Evolutionary conservation across 768 basidiomycete species (phyloP), one percentile per base, ranked within the genome.

Genomic region (Phylloporus sp.): DNA sequence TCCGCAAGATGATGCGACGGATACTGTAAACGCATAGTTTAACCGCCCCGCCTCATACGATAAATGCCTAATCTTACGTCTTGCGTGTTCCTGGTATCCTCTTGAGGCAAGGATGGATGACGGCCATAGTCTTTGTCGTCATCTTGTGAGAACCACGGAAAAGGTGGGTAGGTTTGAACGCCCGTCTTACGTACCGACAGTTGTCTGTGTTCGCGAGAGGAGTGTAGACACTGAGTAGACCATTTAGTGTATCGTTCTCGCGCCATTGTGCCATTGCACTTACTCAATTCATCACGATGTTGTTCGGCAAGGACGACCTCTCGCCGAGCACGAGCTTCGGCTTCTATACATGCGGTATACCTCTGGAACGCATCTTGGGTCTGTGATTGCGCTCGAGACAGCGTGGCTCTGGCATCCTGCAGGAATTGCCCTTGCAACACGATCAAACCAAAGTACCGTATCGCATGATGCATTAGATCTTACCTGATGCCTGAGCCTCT

Each of bases 281-380:
- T 60, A 73, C 73, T 69, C 48, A 74, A 60, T 48, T 83, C 81
- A 56, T 86, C 85, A 53, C 83, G 76, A 38, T 82, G 79, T 62
- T 81, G 82, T 57, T 86, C 85, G 43, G 81, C 81, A 45, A 78
- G 69, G 6, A 63, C 63, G 10, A 86, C 80, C 49, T 81, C 79
- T 54, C 79, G 77, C 55, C 80, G 73, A 38, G 84, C 84, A 61
- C 81, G 80, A 34, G 72, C 70, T 59, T 88, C 85, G 10, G 77
- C 68, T 56, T 87, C 84, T 15, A 86, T 69, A 64, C 80, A 84
- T 10, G 78, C 72, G 10, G 79, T 86, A 56, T 87, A 87, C 41
- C 78, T 70, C 60, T 80, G 72, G 57, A 86, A 84, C 4, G 83
- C 77, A 34, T 86, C 84, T 56, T 86, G 82, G 0, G 83, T 81